Base-by-base conservation (phyloP, 1,284 basidiomycete genomes). In the Cryptococcus maquisensis region DNA sequence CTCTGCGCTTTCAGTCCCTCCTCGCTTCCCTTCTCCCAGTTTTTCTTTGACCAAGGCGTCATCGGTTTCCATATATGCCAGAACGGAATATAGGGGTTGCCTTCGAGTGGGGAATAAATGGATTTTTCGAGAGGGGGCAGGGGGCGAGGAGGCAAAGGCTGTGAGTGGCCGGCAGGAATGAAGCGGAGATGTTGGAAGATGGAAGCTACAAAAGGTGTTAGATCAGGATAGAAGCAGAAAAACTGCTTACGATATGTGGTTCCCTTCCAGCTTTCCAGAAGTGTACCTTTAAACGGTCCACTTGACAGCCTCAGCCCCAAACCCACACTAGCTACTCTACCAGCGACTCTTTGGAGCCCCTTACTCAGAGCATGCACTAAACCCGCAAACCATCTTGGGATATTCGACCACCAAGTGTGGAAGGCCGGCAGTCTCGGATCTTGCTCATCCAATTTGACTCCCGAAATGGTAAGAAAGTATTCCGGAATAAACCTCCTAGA, bases 1-100 rank as follows among this genome's bases (percentile, higher is more conserved):
- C 81, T 80, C 5, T 87, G 85, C 2, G 87, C 88, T 10, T 39
- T 48, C 15, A 77, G 46, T 2, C 75, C 73, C 4, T 58, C 55
- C 0, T 51, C 44, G 36, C 62, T 67, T 2, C 72, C 74, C n/a
- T 64, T 63, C 41, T 76, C 74, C 75, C 75, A 77, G 24, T 64
- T 69, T 2, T 56, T 55, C 46, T 72, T 72, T 8, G 69, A 70
- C 71, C 73, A 96, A 8, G 86, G 79, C 0, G 91, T 90, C 3
- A 81, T 81, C 2, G 95, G 95, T 67, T 96, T 95, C 80, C 95
- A 97, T 4, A 94, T 80, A 69, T 97, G 87, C 76, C 82, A 98
- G 78, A 96, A 97, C 20, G 88, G 81, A 48, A 83, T 79, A 72
- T 93, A 96, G 0, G 87, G 86, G 18, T 87, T 84, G 2, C 64